These are phyloP conservation scores for Amanita rubescens DNA, from an alignment of 768 basidiomycete species.

Conservation along the genomic window DNA sequence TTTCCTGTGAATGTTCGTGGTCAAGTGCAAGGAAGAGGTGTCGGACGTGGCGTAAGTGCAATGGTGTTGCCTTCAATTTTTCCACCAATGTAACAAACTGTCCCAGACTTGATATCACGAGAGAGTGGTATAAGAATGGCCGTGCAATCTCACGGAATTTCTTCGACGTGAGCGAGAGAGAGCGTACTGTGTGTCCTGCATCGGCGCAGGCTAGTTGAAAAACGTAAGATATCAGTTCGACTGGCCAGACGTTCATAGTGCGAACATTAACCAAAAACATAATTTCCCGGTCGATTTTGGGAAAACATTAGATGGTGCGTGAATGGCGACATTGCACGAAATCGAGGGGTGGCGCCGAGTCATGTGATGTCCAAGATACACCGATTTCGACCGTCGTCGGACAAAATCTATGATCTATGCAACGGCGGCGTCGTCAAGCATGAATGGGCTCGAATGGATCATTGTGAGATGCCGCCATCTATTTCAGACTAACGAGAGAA, in stretches of 20 bases:
- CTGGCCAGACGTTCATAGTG: slow-evolving; percentile 30
- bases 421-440: too few species aligned
- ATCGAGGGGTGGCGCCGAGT: not conserved
- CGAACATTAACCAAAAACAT: not conserved
- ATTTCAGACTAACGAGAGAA: too few species aligned
- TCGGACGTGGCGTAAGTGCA: slow-evolving; percentile 30
- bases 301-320: slow-evolving; percentile 14
- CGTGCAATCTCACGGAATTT: slow-evolving; percentile 31
- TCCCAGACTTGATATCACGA: slow-evolving; percentile 24
- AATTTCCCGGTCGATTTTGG: slow-evolving; percentile 1
- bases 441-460: too few species aligned
- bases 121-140: slow-evolving; percentile 33
- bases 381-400: too few species aligned
- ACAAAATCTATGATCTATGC: too few species aligned
- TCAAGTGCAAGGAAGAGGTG: slow-evolving; percentile 34
- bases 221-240: slow-evolving; percentile 39
- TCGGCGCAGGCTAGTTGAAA: slow-evolving; percentile 34
- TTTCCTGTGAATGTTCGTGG: slow-evolving; percentile 13
- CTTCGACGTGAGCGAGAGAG: slow-evolving; percentile 31
- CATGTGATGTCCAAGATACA: slow-evolving; percentile 5
- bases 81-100: slow-evolving; percentile 22
- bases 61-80: slow-evolving; percentile 24
- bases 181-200: slow-evolving; percentile 28
- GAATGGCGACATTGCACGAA: slow-evolving; percentile 22
- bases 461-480: too few species aligned